These are phyloP conservation scores for Hyaloscypha finlandica DNA, from an alignment of 495 filamentous ascomycete genomes.

Conservation along the genomic window DNA sequence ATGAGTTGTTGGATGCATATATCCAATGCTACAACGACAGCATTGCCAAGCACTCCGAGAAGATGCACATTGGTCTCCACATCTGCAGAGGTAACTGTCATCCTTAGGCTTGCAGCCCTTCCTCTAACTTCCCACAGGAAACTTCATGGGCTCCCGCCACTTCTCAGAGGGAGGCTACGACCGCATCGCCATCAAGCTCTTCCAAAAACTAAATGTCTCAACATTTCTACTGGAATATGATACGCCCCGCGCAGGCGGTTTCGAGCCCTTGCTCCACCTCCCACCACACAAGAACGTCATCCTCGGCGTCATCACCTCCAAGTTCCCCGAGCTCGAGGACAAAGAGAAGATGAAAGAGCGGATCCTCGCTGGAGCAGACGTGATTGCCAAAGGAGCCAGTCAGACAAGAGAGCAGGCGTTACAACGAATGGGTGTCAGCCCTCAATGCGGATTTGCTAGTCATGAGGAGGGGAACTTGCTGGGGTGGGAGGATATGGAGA, in stretches of 20 bases:
- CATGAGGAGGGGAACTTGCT: slow-evolving; percentile 70
- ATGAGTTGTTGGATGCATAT: slow-evolving; percentile 71
- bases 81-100: slow-evolving; percentile 62
- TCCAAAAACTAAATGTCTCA: slow-evolving; percentile 74
- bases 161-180: slow-evolving; percentile 84
- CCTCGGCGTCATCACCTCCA: slow-evolving; percentile 73
- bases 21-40: slow-evolving; percentile 77
- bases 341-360: slow-evolving; percentile 61
- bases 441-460: slow-evolving; percentile 83
- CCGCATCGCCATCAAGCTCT: slow-evolving; percentile 77
- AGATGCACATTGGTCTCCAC: slow-evolving; percentile 77
- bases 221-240: slow-evolving; percentile 84
- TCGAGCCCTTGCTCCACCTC: slow-evolving; percentile 73
- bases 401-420: slow-evolving; percentile 59
- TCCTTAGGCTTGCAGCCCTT: background rate
- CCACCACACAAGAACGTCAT: slow-evolving; percentile 78
- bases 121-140: slow-evolving; percentile 35
- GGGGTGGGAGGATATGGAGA: slow-evolving; percentile 67
- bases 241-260: slow-evolving; percentile 71
- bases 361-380: slow-evolving; percentile 25
- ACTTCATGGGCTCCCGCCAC: slow-evolving; percentile 75
- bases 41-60: slow-evolving; percentile 60
- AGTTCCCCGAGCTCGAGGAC: slow-evolving; percentile 73
- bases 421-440: slow-evolving; percentile 69
- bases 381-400: slow-evolving; percentile 25